A percentile compares a stretch with the other conserved stretches of the same genome.
Conservation (phyloP, 2,329 filamentous ascomycete species). For the Botrytis squamosa region DNA sequence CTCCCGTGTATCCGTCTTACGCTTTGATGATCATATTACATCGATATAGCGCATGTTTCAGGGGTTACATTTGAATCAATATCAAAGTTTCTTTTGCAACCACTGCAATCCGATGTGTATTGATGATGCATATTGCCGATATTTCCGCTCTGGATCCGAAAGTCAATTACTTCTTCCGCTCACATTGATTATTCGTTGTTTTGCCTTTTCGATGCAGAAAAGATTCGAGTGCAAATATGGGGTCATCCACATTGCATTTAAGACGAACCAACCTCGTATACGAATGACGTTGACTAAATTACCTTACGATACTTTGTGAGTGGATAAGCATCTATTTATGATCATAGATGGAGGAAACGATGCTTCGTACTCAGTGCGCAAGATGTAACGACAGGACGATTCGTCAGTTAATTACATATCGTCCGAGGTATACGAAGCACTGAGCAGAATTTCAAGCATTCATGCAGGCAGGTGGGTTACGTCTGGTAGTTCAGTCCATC, state of each 20-base stretch:
- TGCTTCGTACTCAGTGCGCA: background rate
- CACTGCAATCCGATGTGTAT: background rate
- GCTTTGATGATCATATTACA: background rate
- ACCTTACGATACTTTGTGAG: background rate
- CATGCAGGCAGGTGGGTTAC: background rate
- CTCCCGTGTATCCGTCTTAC: background rate
- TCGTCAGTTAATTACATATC: background rate
- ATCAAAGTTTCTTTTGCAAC: background rate
- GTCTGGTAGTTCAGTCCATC: background rate
- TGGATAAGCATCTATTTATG: background rate
- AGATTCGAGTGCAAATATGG: background rate
- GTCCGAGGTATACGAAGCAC: background rate
- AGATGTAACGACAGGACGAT: too few species aligned
- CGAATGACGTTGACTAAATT: background rate
- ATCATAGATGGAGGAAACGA: background rate
- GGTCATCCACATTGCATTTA: background rate
- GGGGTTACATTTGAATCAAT: background rate
- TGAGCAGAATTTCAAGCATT: background rate
- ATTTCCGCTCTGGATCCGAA: background rate
- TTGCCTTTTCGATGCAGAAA: background rate
- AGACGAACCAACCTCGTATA: background rate
- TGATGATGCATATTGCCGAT: background rate
- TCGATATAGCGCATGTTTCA: background rate
- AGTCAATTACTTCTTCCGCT: background rate
- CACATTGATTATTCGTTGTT: background rate